phyloP scores from a whole-genome alignment of 2,329 filamentous ascomycete genomes.

The Sporothrix brunneoviolacea region DNA sequence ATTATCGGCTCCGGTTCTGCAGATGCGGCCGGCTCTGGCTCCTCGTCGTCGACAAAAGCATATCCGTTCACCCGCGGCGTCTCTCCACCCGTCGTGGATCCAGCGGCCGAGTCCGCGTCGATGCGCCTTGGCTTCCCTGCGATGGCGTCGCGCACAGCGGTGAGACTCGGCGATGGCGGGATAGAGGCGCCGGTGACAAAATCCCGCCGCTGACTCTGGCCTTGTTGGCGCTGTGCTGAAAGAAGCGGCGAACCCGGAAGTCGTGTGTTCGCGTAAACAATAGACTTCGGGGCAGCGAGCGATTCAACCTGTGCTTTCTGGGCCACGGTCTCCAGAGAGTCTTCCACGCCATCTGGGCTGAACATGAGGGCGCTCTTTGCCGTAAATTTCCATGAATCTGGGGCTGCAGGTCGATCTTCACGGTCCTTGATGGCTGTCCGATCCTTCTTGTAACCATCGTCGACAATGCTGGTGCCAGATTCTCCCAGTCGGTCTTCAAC shows the following conservation, averaged over 20 bases:
- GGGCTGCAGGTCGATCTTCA: constrained; percentile 61
- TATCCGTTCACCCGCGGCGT: constrained; percentile 92
- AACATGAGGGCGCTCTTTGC: constrained; percentile 90
- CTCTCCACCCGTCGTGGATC: constrained; percentile 48
- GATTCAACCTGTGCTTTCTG: constrained; percentile 65
- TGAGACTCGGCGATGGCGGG: constrained; percentile 75
- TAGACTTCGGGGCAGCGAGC: constrained; percentile 66
- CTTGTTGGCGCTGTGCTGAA: not conserved
- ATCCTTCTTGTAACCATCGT: constrained; percentile 52
- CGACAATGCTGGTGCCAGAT: constrained; percentile 36
- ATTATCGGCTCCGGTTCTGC: constrained; percentile 39
- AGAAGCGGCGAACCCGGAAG: constrained; percentile 46
- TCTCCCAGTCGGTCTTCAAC: constrained; percentile 47
- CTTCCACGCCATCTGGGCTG: constrained; percentile 57
- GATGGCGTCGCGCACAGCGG: constrained; percentile 77
- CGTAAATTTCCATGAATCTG: constrained; percentile 67
- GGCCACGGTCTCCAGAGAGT: constrained; percentile 53
- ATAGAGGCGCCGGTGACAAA: constrained; percentile 32
- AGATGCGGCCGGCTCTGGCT: constrained; percentile 29
- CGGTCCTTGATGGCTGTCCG: constrained; percentile 59
- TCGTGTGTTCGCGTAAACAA: constrained; percentile 79
- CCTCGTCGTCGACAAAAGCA: constrained; percentile 82
- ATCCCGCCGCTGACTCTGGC: not conserved
- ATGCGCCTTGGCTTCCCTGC: constrained; percentile 59
- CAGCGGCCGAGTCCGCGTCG: constrained; percentile 52